These are phyloP conservation scores for Aspergillus pseudoterreus DNA, from an alignment of 2,329 filamentous ascomycete genomes.

Conservation along the genomic window DNA sequence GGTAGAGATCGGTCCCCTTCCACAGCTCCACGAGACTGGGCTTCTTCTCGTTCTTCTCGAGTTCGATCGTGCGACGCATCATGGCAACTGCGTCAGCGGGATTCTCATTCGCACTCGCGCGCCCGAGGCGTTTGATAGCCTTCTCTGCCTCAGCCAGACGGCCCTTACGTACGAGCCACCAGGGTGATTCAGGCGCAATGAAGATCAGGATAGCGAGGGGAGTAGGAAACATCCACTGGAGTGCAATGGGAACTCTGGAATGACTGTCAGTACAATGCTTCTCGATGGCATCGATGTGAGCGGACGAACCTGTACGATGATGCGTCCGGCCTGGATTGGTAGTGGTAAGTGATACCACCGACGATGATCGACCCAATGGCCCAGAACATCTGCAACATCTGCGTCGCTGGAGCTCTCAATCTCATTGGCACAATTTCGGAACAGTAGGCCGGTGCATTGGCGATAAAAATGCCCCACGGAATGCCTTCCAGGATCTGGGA, in stretches of 20 bases:
- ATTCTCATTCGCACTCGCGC: conserved; percentile 35
- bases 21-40: conserved; percentile 51
- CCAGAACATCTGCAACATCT: conserved; percentile 66
- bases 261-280: conserved; percentile 30
- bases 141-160: conserved; percentile 42
- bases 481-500: conserved; percentile 59
- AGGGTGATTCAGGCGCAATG: conserved; percentile 49
- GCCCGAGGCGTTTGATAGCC: conserved; percentile 50
- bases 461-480: conserved; percentile 65
- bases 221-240: conserved; percentile 59
- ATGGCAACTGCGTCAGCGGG: conserved; percentile 51
- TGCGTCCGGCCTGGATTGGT: conserved; percentile 37
- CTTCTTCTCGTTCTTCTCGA: conserved; percentile 49
- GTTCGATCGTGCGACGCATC: conserved; percentile 57
- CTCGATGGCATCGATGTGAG: conserved; percentile 17
- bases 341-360: conserved; percentile 53
- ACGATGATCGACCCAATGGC: conserved; percentile 61
- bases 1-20: conserved; percentile 53
- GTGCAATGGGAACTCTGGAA: conserved; percentile 50
- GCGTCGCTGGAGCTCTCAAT: conserved; percentile 56
- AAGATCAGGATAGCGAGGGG: conserved; percentile 52
- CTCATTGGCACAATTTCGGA: conserved; percentile 58
- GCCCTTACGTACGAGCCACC: conserved; percentile 54
- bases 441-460: conserved; percentile 62
- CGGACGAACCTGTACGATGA: conserved; percentile 44